A percentile compares a stretch with the other conserved stretches of the same genome.
Conservation (phyloP, 441 rosid genomes). For the Gossypium gossypioides region DNA sequence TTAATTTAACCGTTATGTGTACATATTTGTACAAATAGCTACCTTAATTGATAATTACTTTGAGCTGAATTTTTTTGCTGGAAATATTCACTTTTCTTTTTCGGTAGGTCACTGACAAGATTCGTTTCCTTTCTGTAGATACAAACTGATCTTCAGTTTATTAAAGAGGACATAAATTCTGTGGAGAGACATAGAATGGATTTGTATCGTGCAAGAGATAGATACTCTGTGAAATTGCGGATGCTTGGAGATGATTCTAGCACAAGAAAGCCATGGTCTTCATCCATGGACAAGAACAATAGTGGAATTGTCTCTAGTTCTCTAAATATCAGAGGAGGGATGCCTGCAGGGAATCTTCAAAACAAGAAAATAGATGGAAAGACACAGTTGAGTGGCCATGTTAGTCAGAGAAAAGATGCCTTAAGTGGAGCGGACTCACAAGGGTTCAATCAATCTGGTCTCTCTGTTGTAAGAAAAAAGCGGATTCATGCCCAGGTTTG, state of each 20-base stretch:
- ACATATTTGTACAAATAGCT: not conserved
- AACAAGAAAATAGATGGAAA: constrained; percentile 62
- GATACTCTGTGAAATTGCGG: constrained; percentile 65
- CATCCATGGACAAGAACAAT: constrained; percentile 43
- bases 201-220: constrained; percentile 69
- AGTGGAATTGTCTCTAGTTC: constrained; percentile 47
- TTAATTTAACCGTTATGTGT: not conserved
- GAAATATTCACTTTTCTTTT: not conserved
- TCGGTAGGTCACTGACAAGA: not conserved
- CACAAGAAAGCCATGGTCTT: constrained; percentile 54
- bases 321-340: constrained; percentile 48
- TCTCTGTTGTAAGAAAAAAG: constrained; percentile 67
- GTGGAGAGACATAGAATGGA: constrained; percentile 87
- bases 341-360: constrained; percentile 42
- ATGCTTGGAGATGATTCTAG: constrained; percentile 82
- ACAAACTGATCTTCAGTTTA: constrained; percentile 73
- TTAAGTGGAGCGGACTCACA: constrained; percentile 62
- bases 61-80: not conserved
- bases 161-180: constrained; percentile 82
- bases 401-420: constrained; percentile 62
- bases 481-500: constrained; percentile 87
- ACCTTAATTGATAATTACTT: not conserved
- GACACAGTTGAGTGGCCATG: constrained; percentile 55
- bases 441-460: constrained; percentile 55
- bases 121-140: constrained; percentile 35